Percentiles rank a stretch among this genome's conserved stretches.
phyloP scores from a whole-genome alignment of 768 basidiomycete species.

The Tremella fuciformis region DNA sequence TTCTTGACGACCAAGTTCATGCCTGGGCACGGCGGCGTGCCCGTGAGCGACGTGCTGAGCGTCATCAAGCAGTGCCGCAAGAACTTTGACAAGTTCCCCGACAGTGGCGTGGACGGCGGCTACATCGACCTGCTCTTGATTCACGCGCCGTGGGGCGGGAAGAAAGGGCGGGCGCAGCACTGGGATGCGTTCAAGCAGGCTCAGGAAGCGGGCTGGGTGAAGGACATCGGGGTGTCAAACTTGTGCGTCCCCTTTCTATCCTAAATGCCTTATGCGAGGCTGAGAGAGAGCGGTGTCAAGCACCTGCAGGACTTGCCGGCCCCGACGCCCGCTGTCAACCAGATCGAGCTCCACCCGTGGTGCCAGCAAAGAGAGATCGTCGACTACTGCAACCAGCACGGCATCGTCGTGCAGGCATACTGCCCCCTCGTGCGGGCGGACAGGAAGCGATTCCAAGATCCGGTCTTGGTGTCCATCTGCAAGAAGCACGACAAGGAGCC shows the following conservation, averaged over 20 bases:
- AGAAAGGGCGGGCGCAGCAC: constrained; percentile 39
- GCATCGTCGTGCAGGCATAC: constrained; percentile 56
- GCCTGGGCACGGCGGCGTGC: constrained; percentile 10
- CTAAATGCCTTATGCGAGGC: not conserved
- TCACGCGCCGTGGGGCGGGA: constrained; percentile 48
- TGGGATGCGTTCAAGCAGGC: constrained; percentile 39
- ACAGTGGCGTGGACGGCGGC: constrained; percentile 6
- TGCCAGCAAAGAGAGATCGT: constrained; percentile 78
- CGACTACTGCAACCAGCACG: constrained; percentile 64
- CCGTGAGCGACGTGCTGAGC: not conserved
- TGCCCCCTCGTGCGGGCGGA: constrained; percentile 59
- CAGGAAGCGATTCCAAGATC: constrained; percentile 35
- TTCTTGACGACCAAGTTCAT: constrained; percentile 46
- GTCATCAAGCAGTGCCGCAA: constrained; percentile 50
- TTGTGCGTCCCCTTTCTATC: constrained; percentile 35
- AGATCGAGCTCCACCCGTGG: constrained; percentile 54
- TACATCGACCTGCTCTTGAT: constrained; percentile 49
- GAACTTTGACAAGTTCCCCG: constrained; percentile 31
- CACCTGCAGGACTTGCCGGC: constrained; percentile 42
- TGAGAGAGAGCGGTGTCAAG: constrained; percentile 37
- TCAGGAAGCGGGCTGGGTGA: constrained; percentile 45
- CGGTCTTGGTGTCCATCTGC: constrained; percentile 31
- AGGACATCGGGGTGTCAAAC: constrained; percentile 49
- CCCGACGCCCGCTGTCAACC: constrained; percentile 45
- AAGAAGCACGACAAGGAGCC: constrained; percentile 46